phyloP scores from a whole-genome alignment of 805 yeast species.

The Blastobotrys attinorum region DNA sequence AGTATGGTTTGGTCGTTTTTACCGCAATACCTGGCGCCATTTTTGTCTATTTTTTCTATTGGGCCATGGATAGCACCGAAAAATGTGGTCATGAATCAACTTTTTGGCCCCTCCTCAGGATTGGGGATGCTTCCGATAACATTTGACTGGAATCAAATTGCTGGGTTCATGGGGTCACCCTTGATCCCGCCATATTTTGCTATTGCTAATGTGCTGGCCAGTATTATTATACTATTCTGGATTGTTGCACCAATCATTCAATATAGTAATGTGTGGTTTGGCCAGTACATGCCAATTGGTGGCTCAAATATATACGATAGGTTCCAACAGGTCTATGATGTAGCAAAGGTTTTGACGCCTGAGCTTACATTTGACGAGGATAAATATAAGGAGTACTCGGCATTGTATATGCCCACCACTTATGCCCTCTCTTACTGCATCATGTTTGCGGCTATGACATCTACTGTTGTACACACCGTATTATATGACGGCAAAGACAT shows the following conservation, averaged over 20 bases:
- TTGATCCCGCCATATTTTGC: slow-evolving; percentile 53
- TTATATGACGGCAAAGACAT: slow-evolving; percentile 53
- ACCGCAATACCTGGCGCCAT: slow-evolving; percentile 53
- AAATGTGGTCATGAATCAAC: slow-evolving; percentile 51
- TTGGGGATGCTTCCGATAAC: slow-evolving; percentile 59
- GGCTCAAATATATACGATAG: slow-evolving; percentile 43
- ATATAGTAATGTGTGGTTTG: slow-evolving; percentile 49
- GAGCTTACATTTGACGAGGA: slow-evolving; percentile 35
- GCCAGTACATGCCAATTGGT: slow-evolving; percentile 52
- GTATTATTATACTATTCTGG: slow-evolving; percentile 46
- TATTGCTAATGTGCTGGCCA: slow-evolving; percentile 36
- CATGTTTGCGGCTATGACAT: slow-evolving; percentile 55
- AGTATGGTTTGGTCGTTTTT: slow-evolving; percentile 50
- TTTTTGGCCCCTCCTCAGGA: slow-evolving; percentile 57
- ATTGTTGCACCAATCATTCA: slow-evolving; percentile 46
- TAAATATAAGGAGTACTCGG: slow-evolving; percentile 52
- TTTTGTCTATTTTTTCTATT: slow-evolving; percentile 50
- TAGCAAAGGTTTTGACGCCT: slow-evolving; percentile 38
- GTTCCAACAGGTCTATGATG: slow-evolving; percentile 43
- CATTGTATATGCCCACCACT: slow-evolving; percentile 52
- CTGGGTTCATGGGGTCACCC: slow-evolving; percentile 51
- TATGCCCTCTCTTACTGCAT: slow-evolving; percentile 54
- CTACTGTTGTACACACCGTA: slow-evolving; percentile 50
- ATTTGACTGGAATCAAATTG: slow-evolving; percentile 61
- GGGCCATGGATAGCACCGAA: slow-evolving; percentile 58